phyloP scores from a whole-genome alignment of 192 early-diverging fungal species.

The Podila horticola region DNA sequence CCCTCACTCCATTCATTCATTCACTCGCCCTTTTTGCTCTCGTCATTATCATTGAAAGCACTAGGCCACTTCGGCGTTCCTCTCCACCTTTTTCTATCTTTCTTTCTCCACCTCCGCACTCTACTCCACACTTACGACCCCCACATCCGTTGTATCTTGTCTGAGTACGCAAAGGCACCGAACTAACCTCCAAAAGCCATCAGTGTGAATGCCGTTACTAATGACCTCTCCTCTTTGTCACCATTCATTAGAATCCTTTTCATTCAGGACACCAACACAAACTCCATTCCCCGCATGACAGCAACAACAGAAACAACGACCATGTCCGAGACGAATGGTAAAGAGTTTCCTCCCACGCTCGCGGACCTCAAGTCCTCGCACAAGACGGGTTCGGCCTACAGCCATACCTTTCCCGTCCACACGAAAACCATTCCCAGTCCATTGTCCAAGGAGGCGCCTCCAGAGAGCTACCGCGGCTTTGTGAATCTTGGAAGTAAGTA shows the following conservation, averaged over 20 bases:
- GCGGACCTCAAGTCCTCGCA: slow-evolving; percentile 16
- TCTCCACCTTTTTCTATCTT: slow-evolving; percentile 1
- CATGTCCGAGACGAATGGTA: background rate
- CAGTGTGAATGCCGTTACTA: no score
- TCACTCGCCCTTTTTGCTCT: background rate
- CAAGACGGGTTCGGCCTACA: slow-evolving; percentile 11
- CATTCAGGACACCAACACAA: background rate
- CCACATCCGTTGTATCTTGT: background rate
- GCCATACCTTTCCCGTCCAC: slow-evolving; percentile 70
- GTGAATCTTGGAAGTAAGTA: slow-evolving; percentile 76
- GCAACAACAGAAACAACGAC: background rate
- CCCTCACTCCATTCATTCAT: no score
- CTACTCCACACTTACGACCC: background rate
- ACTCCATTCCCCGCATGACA: background rate
- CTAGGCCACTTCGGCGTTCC: background rate
- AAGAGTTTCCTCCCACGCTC: slow-evolving; percentile 10
- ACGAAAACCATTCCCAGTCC: slow-evolving; percentile 72
- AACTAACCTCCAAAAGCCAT: no score
- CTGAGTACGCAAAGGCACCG: no score
- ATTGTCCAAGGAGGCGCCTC: slow-evolving; percentile 85
- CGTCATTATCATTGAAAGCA: background rate
- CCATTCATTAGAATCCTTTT: background rate
- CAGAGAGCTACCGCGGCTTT: slow-evolving; percentile 88
- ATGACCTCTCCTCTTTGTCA: background rate
- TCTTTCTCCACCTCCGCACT: slow-evolving; percentile 1